Evolutionary conservation across 805 yeast genomes (phyloP).

Genomic region (Starmerella roubikii): DNA sequence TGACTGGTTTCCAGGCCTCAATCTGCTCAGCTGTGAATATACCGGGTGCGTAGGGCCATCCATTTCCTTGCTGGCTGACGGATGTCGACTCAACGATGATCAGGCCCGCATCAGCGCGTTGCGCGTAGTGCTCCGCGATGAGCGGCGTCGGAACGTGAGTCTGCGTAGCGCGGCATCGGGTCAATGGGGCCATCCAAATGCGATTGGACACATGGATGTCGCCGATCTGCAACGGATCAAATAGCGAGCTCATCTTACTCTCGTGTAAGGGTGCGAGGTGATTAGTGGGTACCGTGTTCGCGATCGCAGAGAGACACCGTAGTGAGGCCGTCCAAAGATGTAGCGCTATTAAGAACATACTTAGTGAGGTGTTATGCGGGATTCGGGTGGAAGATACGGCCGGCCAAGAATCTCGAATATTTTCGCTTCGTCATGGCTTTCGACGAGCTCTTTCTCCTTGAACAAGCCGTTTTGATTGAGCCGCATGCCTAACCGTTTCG

Average conservation of each 20-base stretch:
- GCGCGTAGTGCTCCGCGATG: slow-evolving; percentile 38
- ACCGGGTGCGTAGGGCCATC: slow-evolving; percentile 26
- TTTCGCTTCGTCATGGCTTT: slow-evolving; percentile 31
- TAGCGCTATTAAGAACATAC: too few species aligned
- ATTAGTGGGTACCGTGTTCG: neutral
- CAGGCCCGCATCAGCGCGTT: slow-evolving; percentile 37
- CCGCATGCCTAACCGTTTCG: slow-evolving; percentile 28
- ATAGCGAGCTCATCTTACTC: slow-evolving; percentile 12
- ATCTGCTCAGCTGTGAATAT: slow-evolving; percentile 23
- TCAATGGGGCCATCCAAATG: slow-evolving; percentile 37
- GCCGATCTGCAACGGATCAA: slow-evolving; percentile 29
- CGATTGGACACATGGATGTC: slow-evolving; percentile 27
- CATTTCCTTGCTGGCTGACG: slow-evolving; percentile 32
- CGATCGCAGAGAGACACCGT: neutral
- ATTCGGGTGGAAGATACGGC: slow-evolving; percentile 26
- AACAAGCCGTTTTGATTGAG: slow-evolving; percentile 36
- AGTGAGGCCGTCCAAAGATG: too few species aligned
- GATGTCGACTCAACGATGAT: slow-evolving; percentile 45
- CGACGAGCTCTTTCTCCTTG: slow-evolving; percentile 27
- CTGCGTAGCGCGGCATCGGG: slow-evolving; percentile 30
- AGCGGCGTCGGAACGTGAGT: slow-evolving; percentile 33
- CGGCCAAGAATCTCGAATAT: slow-evolving; percentile 36
- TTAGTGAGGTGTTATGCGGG: too few species aligned
- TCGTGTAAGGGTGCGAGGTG: neutral
- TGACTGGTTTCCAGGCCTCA: slow-evolving; percentile 28